Conservation (phyloP, 1,284 basidiomycete genomes). For the Cutaneotrichosporon spelunceum region DNA sequence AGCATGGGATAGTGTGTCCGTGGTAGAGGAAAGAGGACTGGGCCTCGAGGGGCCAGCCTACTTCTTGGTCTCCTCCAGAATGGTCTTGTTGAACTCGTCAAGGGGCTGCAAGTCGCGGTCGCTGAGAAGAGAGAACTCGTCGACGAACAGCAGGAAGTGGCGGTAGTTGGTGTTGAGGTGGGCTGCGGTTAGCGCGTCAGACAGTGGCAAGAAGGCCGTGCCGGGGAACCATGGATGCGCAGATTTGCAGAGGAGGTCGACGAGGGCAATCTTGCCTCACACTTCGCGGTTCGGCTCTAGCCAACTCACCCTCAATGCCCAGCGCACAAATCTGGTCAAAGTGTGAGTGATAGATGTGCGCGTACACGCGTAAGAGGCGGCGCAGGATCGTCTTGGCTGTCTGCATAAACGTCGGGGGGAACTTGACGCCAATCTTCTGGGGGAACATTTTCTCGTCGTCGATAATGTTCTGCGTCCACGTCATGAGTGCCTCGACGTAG, state of each 20-base stretch:
- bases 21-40: neutral
- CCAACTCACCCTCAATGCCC: slow-evolving; percentile 81
- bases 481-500: slow-evolving; percentile 98
- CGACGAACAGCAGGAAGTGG: slow-evolving; percentile 95
- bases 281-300: neutral
- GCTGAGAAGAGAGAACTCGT: slow-evolving; percentile 97
- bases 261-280: too few relatives aligned
- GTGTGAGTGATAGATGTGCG: slow-evolving; percentile 98
- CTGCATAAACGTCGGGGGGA: slow-evolving; percentile 84
- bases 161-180: slow-evolving; percentile 98
- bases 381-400: slow-evolving; percentile 90
- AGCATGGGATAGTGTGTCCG: neutral
- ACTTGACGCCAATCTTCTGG: slow-evolving; percentile 89
- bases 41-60: neutral
- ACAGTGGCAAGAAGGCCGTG: neutral
- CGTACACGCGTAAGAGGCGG: slow-evolving; percentile 93
- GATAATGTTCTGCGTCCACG: slow-evolving; percentile 90
- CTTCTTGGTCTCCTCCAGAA: slow-evolving; percentile 65
- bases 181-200: slow-evolving; percentile 57
- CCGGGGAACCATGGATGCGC: neutral
- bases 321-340: slow-evolving; percentile 98
- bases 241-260: too few relatives aligned
- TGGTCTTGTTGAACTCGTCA: slow-evolving; percentile 93
- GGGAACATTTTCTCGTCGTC: slow-evolving; percentile 94
- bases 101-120: slow-evolving; percentile 94